Percentiles rank a stretch among this genome's conserved stretches.
phyloP scores from a whole-genome alignment of 345 rosid species.

The Populus tremula region DNA sequence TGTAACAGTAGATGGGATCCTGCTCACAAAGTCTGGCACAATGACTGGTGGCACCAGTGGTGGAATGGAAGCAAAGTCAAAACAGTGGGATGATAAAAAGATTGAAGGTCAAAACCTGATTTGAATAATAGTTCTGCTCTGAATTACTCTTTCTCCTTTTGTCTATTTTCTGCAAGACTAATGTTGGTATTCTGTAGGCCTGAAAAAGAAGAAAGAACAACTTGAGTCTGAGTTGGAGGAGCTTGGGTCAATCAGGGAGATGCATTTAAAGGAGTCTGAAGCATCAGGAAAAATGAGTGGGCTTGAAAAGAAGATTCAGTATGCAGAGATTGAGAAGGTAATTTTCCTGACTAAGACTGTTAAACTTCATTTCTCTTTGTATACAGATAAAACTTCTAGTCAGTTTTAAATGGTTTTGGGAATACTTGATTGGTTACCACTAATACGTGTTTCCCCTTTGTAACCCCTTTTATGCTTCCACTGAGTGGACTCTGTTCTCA shows the following conservation, averaged over 20 bases:
- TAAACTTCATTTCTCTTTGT: not conserved
- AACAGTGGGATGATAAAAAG: slow-evolving; percentile 94
- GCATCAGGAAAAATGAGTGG: slow-evolving; percentile 90
- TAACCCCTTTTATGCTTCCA: not conserved
- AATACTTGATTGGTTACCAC: not conserved
- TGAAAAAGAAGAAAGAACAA: slow-evolving; percentile 73
- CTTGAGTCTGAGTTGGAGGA: slow-evolving; percentile 73
- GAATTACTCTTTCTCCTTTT: not conserved
- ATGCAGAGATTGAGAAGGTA: slow-evolving; percentile 96
- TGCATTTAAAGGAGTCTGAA: slow-evolving; percentile 91
- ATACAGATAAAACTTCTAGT: not conserved
- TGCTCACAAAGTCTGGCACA: slow-evolving; percentile 93
- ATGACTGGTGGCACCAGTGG: slow-evolving; percentile 99
- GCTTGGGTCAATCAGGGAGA: slow-evolving; percentile 91
- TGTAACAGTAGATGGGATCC: slow-evolving; percentile 92
- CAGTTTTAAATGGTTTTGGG: not conserved
- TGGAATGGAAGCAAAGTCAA: slow-evolving; percentile 98
- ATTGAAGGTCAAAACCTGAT: slow-evolving; percentile 56
- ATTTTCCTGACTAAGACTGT: not conserved
- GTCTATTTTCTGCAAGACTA: slow-evolving; percentile 4
- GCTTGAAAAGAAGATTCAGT: slow-evolving; percentile 92
- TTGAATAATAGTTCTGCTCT: slow-evolving; percentile 10
- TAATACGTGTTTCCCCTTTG: not conserved
- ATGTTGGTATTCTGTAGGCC: slow-evolving; percentile 43
- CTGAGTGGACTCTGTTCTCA: not conserved